phyloP scores from a whole-genome alignment of 768 basidiomycete genomes.

The Mycena vulgaris region DNA sequence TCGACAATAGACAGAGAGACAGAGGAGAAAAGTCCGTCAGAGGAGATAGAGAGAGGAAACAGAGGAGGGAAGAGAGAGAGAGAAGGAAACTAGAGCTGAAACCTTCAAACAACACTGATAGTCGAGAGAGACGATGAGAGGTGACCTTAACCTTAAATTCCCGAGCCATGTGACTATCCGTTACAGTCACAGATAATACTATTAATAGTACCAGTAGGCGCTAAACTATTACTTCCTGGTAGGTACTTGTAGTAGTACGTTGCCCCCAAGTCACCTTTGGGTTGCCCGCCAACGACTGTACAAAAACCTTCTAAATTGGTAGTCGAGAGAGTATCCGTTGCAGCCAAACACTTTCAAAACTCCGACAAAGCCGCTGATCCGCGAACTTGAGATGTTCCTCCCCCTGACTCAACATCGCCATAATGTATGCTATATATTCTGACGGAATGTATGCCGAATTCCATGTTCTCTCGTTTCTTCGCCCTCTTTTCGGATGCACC shows the following conservation, averaged over 20 bases:
- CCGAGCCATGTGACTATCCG: too few relatives aligned
- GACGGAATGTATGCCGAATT: neutral
- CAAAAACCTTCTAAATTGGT: slow-evolving; percentile 91
- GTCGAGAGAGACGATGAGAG: too few relatives aligned
- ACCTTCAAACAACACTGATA: slow-evolving; percentile 51
- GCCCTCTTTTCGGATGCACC: neutral
- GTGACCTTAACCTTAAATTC: too few relatives aligned
- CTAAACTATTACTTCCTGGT: slow-evolving; percentile 69
- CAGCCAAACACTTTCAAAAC: too few relatives aligned
- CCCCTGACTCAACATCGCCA: too few relatives aligned
- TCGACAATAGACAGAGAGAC: slow-evolving; percentile 58
- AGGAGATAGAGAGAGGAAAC: slow-evolving; percentile 50
- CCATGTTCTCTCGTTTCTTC: neutral
- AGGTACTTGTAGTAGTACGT: slow-evolving; percentile 89
- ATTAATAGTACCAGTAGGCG: too few relatives aligned
- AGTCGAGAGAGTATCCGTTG: too few relatives aligned
- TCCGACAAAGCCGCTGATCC: too few relatives aligned
- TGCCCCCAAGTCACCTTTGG: slow-evolving; percentile 90
- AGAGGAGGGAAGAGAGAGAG: slow-evolving; percentile 54
- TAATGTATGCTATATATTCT: too few relatives aligned
- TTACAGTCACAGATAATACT: too few relatives aligned
- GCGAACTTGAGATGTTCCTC: too few relatives aligned
- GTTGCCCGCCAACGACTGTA: slow-evolving; percentile 82
- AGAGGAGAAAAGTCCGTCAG: slow-evolving; percentile 54
- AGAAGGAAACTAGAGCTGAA: slow-evolving; percentile 63